Percentiles rank a stretch among this genome's conserved stretches.
These are phyloP conservation scores for Orychophragmus violaceus DNA, from an alignment of 345 rosid genomes.

Conservation along the genomic window DNA sequence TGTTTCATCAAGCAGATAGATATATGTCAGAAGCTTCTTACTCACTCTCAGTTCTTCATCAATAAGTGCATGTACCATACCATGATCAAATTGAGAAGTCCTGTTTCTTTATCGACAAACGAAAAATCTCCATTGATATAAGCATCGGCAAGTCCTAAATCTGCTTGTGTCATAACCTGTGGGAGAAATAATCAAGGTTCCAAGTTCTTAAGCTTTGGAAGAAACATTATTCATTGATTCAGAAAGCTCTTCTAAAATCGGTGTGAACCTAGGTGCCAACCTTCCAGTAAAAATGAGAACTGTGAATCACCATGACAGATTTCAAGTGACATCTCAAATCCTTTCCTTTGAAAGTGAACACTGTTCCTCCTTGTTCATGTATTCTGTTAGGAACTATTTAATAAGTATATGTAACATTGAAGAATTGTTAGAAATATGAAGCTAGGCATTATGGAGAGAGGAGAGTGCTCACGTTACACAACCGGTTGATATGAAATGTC, in stretches of 20 bases:
- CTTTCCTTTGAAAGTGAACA: conserved; percentile 50
- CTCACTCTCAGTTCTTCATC: not conserved
- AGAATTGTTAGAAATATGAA: too few relatives aligned
- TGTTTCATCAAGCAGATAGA: not conserved
- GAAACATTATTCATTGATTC: not conserved
- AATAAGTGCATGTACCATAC: conserved; percentile 37
- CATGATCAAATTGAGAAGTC: conserved; percentile 62
- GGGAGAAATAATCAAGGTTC: not conserved
- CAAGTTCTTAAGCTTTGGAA: not conserved
- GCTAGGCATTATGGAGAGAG: not conserved
- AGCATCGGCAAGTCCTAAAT: conserved; percentile 83
- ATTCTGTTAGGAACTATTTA: conserved; percentile 31
- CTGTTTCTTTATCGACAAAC: conserved; percentile 57
- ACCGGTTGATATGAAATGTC: conserved; percentile 55
- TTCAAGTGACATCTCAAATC: conserved; percentile 34
- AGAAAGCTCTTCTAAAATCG: not conserved
- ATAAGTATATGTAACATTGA: not conserved
- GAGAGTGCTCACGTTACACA: conserved; percentile 45
- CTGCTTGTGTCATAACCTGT: conserved; percentile 76
- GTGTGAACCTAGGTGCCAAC: conserved; percentile 21
- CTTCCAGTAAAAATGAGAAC: conserved; percentile 88
- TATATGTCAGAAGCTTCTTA: not conserved
- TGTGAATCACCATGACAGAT: conserved; percentile 49
- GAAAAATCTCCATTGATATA: conserved; percentile 73
- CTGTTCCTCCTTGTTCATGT: conserved; percentile 72